Evolutionary conservation across 129 eudicot genomes (phyloP), one percentile per base, ranked within the genome.

Genomic region (Artemisia annua): DNA sequence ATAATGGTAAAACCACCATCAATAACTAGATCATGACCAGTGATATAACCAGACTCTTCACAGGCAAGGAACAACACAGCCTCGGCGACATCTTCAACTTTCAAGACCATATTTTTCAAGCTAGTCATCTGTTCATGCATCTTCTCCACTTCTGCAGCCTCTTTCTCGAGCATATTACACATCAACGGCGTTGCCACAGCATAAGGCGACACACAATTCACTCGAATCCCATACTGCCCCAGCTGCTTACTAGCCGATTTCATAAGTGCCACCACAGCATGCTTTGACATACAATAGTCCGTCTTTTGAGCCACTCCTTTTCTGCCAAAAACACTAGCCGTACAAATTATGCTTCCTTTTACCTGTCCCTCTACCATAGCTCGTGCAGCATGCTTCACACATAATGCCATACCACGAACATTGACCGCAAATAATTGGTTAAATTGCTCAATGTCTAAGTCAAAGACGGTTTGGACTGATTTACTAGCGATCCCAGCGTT

Each of bases 251-350:
- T 63, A 3, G 52, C 69, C 3, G 51, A 39, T n/a, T 32, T 63
- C 69, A 63, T 63, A 6, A 39, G 17, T 16, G 51, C 69, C 50
- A 63, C 50, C 1, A 63, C 69, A 0, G 52, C 69, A 8, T 63
- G 69, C 69, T 63, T 63, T 2, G 69, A 63, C 69, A 63, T 63
- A n/a, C 52, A 32, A 39, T 63, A 63, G 43, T 63, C 69, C 13
- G 28, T 39, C 28, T 16, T 48, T 63, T 16, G 51, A 14, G 6
- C 12, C 22, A n/a, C 68, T 18, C 49, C 68, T 15, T 17, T 63
- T 48, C 68, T 63, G 50, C 68, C 68, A 19, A 35, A 8, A 2
- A 63, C 49, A 35, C 68, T 63, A 7, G 68, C 49, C 7, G 13
- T 63, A 35, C 50, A 63, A 30, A 63, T 63, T 2, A 63, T 63